Conservation (phyloP, 352 stramenopile species). For the Poterioochromonas sp. region DNA sequence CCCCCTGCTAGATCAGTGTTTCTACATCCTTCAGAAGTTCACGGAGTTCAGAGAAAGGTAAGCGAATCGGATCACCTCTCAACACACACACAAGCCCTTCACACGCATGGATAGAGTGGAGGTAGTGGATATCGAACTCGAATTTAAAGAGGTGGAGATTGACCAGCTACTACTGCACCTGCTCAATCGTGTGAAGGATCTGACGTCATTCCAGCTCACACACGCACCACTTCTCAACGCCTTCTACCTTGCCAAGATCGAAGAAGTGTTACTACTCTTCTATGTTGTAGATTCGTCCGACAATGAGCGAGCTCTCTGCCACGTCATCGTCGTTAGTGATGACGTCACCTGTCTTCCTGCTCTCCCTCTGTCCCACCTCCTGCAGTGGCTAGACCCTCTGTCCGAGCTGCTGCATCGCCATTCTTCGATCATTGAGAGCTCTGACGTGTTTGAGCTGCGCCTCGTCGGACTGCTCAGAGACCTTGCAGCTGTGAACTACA, state of each 20-base stretch:
- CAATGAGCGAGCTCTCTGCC: background rate
- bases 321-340: background rate
- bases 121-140: too few species aligned
- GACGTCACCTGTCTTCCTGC: background rate
- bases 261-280: background rate
- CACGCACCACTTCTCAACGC: background rate
- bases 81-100: too few species aligned
- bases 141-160: too few species aligned
- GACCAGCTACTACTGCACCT: too few species aligned
- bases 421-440: background rate
- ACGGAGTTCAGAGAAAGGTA: background rate
- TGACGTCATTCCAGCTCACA: background rate
- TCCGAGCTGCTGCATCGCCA: background rate
- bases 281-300: background rate
- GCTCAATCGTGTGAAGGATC: too few species aligned
- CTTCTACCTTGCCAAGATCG: slow-evolving; percentile 4
- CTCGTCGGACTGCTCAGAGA: background rate
- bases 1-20: background rate
- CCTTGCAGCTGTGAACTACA: background rate
- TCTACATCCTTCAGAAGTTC: slow-evolving; percentile 20
- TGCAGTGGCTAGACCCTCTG: background rate
- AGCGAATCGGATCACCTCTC: too few species aligned
- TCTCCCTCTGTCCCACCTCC: background rate
- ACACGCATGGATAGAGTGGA: too few species aligned
- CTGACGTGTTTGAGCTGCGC: background rate